phyloP scores from a whole-genome alignment of 116 monocot species.

The Trichopus zeylanicus region DNA sequence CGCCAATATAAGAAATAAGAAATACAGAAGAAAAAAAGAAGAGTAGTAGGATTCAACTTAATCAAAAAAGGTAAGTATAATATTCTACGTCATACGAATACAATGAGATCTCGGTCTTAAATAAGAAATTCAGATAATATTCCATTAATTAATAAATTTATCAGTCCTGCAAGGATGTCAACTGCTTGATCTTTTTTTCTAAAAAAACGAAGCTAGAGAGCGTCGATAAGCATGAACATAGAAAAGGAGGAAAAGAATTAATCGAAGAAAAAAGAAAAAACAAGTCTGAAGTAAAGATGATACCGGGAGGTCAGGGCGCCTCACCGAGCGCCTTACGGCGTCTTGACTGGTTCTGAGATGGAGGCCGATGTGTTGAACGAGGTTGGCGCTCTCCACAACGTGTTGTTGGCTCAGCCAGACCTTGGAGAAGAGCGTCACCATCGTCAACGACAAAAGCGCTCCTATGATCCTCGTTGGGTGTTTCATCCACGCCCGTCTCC shows the following conservation, averaged over 20 bases:
- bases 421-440: neutral
- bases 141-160: too few species aligned
- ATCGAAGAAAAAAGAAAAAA: neutral
- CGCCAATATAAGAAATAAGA: too few species aligned
- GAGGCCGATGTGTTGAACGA: neutral
- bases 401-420: neutral
- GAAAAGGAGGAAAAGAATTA: neutral
- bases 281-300: neutral
- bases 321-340: neutral
- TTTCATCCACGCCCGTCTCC: neutral
- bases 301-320: neutral
- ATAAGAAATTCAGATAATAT: too few species aligned
- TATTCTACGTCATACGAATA: too few species aligned
- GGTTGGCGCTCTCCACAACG: neutral
- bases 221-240: neutral
- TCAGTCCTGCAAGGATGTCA: neutral
- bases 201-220: neutral
- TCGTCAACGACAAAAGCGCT: neutral
- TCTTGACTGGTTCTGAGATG: neutral
- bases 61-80: too few species aligned
- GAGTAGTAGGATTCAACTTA: too few species aligned
- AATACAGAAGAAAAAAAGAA: too few species aligned
- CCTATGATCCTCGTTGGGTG: too few species aligned
- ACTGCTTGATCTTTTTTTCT: neutral
- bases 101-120: too few species aligned